These are phyloP conservation scores for Solanum pennellii DNA, from an alignment of 257 asterid species.

Conservation along the genomic window DNA sequence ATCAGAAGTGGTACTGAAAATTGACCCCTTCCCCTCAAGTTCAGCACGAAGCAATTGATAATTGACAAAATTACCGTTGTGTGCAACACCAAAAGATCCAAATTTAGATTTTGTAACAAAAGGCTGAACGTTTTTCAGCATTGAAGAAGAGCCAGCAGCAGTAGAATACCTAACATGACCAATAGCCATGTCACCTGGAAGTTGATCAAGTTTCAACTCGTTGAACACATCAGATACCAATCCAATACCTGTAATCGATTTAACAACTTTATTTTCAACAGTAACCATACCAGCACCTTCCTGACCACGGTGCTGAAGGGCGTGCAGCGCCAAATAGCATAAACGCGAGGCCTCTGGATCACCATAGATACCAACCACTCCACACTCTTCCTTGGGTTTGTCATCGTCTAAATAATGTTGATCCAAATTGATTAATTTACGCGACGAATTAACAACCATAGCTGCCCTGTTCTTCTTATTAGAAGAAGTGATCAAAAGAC, in stretches of 20 bases:
- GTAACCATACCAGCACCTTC: conserved; percentile 90
- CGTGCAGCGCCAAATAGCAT: conserved; percentile 69
- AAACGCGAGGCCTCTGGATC: conserved; percentile 89
- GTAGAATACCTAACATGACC: conserved; percentile 93
- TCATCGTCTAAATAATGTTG: conserved; percentile 12
- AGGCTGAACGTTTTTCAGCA: conserved; percentile 92
- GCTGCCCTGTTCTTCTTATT: conserved; percentile 6
- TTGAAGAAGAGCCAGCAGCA: conserved; percentile 61
- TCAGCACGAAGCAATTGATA: conserved; percentile 65
- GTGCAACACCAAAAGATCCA: conserved; percentile 90
- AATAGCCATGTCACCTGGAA: conserved; percentile 72
- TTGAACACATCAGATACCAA: conserved; percentile 74
- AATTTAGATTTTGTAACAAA: conserved; percentile 71
- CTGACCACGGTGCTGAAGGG: conserved; percentile 93
- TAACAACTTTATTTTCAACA: conserved; percentile 45
- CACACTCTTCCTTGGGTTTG: conserved; percentile 81
- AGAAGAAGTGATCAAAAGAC: conserved; percentile 6
- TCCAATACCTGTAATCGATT: conserved; percentile 66
- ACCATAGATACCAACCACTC: conserved; percentile 85
- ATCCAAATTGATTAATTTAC: background rate
- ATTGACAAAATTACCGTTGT: conserved; percentile 88
- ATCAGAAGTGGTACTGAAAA: conserved; percentile 76
- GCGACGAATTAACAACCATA: background rate
- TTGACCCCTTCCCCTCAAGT: conserved; percentile 76
- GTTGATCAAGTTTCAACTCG: conserved; percentile 48